Evolutionary conservation across 768 basidiomycete species (phyloP).

Genomic region (Nevesoporus exiguus): DNA sequence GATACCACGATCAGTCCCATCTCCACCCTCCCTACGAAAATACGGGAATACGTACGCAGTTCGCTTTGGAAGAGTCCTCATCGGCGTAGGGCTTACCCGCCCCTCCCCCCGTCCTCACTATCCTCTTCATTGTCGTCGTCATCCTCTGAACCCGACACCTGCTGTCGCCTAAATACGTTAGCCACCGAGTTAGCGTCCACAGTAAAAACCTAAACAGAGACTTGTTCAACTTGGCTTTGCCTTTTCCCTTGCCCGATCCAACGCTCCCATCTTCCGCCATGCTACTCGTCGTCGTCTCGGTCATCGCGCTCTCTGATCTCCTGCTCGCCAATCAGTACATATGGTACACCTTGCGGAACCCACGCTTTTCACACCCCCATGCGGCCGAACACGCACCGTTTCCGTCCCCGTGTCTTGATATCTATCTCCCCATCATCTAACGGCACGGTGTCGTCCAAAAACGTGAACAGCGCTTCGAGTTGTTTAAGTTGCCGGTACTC

Average conservation of each 20-base stretch:
- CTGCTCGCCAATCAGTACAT: constrained; percentile 30
- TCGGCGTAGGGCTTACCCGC: no score
- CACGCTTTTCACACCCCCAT: background rate
- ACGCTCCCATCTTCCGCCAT: constrained; percentile 34
- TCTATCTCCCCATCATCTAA: constrained; percentile 61
- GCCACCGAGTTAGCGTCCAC: no score
- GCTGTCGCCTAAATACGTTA: no score
- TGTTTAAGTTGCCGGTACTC: constrained; percentile 64
- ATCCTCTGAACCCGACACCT: no score
- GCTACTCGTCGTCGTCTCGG: constrained; percentile 38
- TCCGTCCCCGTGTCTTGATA: constrained; percentile 38
- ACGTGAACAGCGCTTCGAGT: constrained; percentile 61
- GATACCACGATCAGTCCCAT: no score
- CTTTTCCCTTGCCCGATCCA: constrained; percentile 27
- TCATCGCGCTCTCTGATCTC: constrained; percentile 57
- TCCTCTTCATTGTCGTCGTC: no score
- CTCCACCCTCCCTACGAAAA: no score
- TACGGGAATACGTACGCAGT: no score
- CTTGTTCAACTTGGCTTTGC: no score
- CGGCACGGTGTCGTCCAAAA: constrained; percentile 69
- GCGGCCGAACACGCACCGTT: constrained; percentile 46
- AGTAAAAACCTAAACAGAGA: no score
- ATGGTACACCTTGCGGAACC: background rate
- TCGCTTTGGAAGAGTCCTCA: no score
- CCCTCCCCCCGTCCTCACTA: no score